Base-by-base conservation (phyloP, 495 filamentous ascomycete species). In the Staphylotrichum longicolle region DNA sequence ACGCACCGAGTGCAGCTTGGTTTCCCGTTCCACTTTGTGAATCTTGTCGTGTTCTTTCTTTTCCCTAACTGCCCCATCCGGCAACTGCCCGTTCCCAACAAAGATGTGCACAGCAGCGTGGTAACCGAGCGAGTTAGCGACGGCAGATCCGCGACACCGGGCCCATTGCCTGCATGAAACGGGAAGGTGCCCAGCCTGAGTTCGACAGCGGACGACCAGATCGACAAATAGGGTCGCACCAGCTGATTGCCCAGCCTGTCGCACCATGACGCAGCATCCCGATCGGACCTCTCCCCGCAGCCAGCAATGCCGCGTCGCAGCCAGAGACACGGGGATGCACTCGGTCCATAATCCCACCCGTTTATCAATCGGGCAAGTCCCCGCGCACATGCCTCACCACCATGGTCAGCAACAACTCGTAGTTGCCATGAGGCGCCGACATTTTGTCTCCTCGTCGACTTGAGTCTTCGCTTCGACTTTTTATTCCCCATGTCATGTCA, bases 201-300 rank as follows among this genome's bases (percentile, higher is more conserved):
- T 12, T 49, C 46, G 34, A n/a, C 45, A 15, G 45, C 48, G 32
- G 10, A 3, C 48, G 42, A n/a, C 42, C 20, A 9, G 46, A 58
- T 49, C 35, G 37, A 42, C 45, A 50, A 47, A 57, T 47, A 14
- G n/a, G 33, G 32, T 51, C 37, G 11, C 32, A 15, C 45, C 46
- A 41, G 35, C 41, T 39, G 42, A 39, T 27, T 15, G 3, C 7
- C 8, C 15, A 20, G 27, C 35, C 12, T 7, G 57, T 51, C 46
- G 6, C 33, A 49, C 46, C 57, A 58, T 58, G 57, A 58, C 57
- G 57, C 51, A 58, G 15, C 40, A 34, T 30, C 7, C 30, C 7
- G 4, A 27, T 27, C 20, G 0, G 20, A 27, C 20, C 20, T 27
- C 20, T 27, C 20, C 20, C 20, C 20, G 20, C 20, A 27, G 20